Conservation (phyloP, 2,329 filamentous ascomycete genomes). For the Colletotrichum coccodes region DNA sequence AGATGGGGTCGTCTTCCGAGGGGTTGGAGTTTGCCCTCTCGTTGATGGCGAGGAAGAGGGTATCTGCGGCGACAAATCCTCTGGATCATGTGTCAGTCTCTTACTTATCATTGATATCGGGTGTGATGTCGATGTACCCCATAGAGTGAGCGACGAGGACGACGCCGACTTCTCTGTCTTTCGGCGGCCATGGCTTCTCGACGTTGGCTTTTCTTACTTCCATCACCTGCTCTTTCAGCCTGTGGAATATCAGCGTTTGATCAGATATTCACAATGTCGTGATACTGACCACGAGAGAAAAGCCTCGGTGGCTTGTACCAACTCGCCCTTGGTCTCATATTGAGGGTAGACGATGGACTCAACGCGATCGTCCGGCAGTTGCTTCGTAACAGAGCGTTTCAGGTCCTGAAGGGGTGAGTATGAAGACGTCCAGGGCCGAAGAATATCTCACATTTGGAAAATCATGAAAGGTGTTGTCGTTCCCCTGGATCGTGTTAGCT, state of each 20-base stretch:
- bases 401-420: slow-evolving; percentile 56
- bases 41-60: slow-evolving; percentile 76
- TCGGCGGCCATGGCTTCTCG: slow-evolving; percentile 78
- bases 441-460: slow-evolving; percentile 64
- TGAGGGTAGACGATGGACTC: slow-evolving; percentile 74
- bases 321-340: slow-evolving; percentile 78
- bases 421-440: background rate
- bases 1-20: slow-evolving; percentile 62
- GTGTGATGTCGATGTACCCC: slow-evolving; percentile 58
- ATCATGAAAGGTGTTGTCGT: slow-evolving; percentile 74
- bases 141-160: slow-evolving; percentile 86
- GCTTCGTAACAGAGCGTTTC: slow-evolving; percentile 64
- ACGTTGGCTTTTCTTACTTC: slow-evolving; percentile 77
- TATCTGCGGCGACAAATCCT: slow-evolving; percentile 86
- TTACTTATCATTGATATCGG: accelerated
- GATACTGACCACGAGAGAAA: slow-evolving; percentile 57
- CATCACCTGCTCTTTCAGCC: slow-evolving; percentile 84
- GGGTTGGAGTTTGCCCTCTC: slow-evolving; percentile 63
- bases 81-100: slow-evolving; percentile 43
- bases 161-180: slow-evolving; percentile 83
- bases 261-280: background rate
- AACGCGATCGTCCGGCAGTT: slow-evolving; percentile 69
- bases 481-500: slow-evolving; percentile 56
- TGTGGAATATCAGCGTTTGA: slow-evolving; percentile 41
- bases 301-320: slow-evolving; percentile 58